Conservation (phyloP, 2,329 filamentous ascomycete species). For the Talaromyces marneffei region DNA sequence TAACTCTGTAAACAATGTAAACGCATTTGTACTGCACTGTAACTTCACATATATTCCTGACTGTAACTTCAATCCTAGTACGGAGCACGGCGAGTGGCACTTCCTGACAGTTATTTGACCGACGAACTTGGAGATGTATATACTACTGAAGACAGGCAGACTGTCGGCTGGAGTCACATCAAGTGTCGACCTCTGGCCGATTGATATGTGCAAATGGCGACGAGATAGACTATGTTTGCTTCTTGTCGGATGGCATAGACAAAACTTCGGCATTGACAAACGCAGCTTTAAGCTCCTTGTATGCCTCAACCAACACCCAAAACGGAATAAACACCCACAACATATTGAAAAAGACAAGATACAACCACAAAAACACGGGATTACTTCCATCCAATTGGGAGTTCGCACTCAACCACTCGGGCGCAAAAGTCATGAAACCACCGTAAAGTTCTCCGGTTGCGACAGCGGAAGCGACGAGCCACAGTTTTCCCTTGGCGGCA, state of each 20-base stretch:
- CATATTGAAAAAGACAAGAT: conserved; percentile 59
- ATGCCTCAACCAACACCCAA: conserved; percentile 52
- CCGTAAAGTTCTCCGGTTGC: conserved; percentile 62
- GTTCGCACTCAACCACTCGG: conserved; percentile 58
- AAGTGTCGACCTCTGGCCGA: neutral
- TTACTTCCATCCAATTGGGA: conserved; percentile 54
- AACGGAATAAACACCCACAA: conserved; percentile 57
- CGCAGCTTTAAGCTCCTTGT: conserved; percentile 37
- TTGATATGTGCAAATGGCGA: neutral
- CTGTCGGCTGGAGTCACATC: neutral
- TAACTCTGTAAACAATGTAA: too few species aligned
- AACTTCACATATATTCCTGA: neutral
- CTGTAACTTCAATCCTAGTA: too few species aligned
- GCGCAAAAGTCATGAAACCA: conserved; percentile 59
- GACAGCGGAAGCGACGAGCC: conserved; percentile 54
- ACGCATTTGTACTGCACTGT: neutral
- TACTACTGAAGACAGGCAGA: neutral
- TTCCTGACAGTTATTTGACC: neutral
- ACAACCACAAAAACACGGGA: conserved; percentile 59
- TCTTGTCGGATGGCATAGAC: conserved; percentile 13
- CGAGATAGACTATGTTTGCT: neutral
- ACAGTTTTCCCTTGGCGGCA: conserved; percentile 34
- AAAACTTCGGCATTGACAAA: conserved; percentile 28
- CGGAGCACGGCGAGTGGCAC: neutral
- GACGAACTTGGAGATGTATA: too few species aligned